Evolutionary conservation across 2,329 filamentous ascomycete genomes (phyloP).

Genomic region (Botrytis cinerea): DNA sequence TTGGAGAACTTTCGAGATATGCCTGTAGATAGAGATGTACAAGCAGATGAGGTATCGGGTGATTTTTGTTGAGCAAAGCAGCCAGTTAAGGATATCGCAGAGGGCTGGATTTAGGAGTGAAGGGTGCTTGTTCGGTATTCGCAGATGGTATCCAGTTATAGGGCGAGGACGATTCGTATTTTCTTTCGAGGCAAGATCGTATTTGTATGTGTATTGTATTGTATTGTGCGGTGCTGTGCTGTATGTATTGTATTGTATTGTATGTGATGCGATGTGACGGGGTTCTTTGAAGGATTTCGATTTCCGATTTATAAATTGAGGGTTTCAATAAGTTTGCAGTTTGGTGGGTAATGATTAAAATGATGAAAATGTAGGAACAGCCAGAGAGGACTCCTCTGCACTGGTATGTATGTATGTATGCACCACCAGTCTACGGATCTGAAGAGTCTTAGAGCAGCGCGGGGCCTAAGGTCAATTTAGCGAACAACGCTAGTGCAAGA

Average conservation of each 20-base stretch:
- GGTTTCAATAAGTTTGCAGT: slow-evolving; percentile 15
- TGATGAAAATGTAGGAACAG: slow-evolving; percentile 18
- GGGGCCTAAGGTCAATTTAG: slow-evolving; percentile 23
- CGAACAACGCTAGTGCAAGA: slow-evolving; percentile 21
- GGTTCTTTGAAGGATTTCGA: slow-evolving; percentile 7
- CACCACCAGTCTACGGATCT: background rate
- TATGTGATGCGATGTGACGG: background rate
- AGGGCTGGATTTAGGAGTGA: background rate
- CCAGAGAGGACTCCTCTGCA: background rate
- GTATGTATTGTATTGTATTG: background rate
- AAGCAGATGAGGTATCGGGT: background rate
- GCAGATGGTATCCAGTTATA: background rate
- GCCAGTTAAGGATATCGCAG: slow-evolving; percentile 3
- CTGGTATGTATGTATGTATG: background rate
- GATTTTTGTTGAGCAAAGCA: slow-evolving; percentile 4
- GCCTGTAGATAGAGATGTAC: slow-evolving; percentile 16
- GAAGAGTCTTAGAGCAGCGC: slow-evolving; percentile 26
- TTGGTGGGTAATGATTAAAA: slow-evolving; percentile 19
- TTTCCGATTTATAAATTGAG: slow-evolving; percentile 2
- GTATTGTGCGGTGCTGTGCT: background rate
- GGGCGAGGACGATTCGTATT: background rate
- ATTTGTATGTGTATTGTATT: background rate
- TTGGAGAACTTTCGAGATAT: slow-evolving; percentile 24
- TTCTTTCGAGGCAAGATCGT: background rate
- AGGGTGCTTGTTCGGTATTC: background rate